Conservation (phyloP, 805 yeast genomes). For the Starmerella sp. region DNA sequence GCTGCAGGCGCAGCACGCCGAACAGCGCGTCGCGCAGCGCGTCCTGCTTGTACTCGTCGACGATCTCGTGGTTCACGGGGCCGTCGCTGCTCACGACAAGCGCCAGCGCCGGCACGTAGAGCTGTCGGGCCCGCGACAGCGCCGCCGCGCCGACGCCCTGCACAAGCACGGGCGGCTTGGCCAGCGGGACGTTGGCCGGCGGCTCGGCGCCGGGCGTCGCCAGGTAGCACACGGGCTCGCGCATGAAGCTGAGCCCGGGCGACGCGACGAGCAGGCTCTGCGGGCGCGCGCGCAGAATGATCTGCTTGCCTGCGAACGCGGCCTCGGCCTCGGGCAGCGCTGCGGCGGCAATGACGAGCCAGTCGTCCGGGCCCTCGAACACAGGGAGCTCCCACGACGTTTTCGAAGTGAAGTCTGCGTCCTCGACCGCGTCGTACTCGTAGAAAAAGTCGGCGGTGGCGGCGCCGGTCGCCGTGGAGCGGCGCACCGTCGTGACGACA, state of each 20-base stretch:
- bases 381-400: neutral
- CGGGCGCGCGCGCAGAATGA: slow-evolving; percentile 6
- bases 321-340: slow-evolving; percentile 15
- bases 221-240: slow-evolving; percentile 8
- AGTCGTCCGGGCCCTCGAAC: slow-evolving; percentile 1
- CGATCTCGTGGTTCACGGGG: slow-evolving; percentile 26
- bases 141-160: slow-evolving; percentile 29
- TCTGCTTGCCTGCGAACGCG: slow-evolving; percentile 12
- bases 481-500: neutral
- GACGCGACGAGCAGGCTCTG: slow-evolving; percentile 10
- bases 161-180: slow-evolving; percentile 26
- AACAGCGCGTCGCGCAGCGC: slow-evolving; percentile 8
- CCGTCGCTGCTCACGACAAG: slow-evolving; percentile 28
- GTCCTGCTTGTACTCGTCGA: slow-evolving; percentile 14
- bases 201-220: neutral
- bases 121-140: slow-evolving; percentile 23
- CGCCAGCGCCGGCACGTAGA: slow-evolving; percentile 21
- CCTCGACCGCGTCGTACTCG: slow-evolving; percentile 13
- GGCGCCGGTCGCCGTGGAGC: neutral
- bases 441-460: neutral
- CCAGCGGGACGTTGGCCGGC: slow-evolving; percentile 11
- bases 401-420: slow-evolving; percentile 1
- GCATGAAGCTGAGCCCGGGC: slow-evolving; percentile 20
- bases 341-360: slow-evolving; percentile 11
- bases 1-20: slow-evolving; percentile 3